Evolutionary conservation across 164 flowering plant genomes (phyloP).

Genomic region (Sedum album): DNA sequence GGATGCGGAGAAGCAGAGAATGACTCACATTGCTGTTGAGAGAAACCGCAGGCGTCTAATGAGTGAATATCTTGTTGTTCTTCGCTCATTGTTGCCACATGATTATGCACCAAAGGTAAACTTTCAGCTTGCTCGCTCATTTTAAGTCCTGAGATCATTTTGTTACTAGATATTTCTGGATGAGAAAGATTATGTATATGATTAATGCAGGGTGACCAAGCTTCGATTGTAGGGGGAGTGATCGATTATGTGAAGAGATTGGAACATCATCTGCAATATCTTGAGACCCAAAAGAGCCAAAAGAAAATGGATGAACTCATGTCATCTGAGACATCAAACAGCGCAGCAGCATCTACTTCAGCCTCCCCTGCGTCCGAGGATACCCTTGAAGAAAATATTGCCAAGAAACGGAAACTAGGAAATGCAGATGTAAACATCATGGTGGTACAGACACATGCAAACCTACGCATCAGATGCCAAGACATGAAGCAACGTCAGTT

Average conservation of each 20-base stretch:
- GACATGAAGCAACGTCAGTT: constrained; percentile 2
- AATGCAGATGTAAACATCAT: constrained; percentile 5
- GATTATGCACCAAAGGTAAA: constrained; percentile 48
- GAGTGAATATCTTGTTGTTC: constrained; percentile 57
- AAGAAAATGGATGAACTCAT: not conserved
- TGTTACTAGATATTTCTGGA: not conserved
- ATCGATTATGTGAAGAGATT: constrained; percentile 41
- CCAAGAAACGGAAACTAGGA: not conserved
- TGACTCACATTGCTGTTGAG: constrained; percentile 76
- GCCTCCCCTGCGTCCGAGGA: not conserved
- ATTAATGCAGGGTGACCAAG: constrained; percentile 37
- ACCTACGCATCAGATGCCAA: constrained; percentile 3
- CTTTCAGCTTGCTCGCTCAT: not conserved
- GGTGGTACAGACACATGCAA: constrained; percentile 10
- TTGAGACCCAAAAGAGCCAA: constrained; percentile 14
- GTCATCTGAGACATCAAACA: not conserved
- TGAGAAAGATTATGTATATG: not conserved
- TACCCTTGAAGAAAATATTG: not conserved
- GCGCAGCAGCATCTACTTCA: not conserved
- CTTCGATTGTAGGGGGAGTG: constrained; percentile 43
- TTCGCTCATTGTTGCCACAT: constrained; percentile 52
- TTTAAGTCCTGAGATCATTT: not conserved
- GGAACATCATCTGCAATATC: constrained; percentile 29
- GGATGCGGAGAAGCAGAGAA: constrained; percentile 55
- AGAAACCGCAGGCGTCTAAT: constrained; percentile 59